These are phyloP conservation scores for Akanthomyces dipterigenus DNA, from an alignment of 2,329 filamentous ascomycete genomes.

Conservation along the genomic window DNA sequence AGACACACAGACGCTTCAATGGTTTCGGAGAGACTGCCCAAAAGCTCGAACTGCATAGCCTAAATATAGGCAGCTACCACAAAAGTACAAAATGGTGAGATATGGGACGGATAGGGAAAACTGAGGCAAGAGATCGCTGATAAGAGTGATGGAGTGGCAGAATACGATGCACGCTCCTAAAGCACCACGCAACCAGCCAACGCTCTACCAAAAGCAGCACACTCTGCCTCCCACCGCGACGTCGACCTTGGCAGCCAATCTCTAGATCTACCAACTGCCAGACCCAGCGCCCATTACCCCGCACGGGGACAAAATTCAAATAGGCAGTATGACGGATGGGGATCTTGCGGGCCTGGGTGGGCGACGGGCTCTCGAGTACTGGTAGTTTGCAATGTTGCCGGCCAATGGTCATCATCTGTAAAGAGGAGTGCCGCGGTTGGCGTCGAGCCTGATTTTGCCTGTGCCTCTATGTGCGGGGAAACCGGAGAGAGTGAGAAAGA, in stretches of 20 bases:
- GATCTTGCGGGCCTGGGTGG: neutral
- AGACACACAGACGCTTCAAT: neutral
- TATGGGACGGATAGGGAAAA: no score
- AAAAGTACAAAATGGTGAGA: no score
- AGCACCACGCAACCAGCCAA: no score
- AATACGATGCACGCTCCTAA: neutral
- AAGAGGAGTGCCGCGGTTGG: conserved; percentile 1
- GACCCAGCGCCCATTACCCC: neutral
- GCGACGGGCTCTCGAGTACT: no score
- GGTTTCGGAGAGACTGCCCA: neutral
- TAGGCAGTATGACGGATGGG: neutral
- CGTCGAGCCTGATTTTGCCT: neutral
- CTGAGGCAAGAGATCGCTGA: neutral
- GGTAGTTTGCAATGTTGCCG: neutral
- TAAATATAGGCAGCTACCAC: no score
- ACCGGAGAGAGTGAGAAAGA: neutral
- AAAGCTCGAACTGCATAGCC: neutral
- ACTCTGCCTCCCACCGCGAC: neutral
- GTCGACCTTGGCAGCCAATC: neutral
- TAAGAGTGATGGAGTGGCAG: neutral
- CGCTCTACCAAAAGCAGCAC: neutral
- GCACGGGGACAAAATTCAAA: neutral
- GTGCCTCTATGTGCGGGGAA: neutral
- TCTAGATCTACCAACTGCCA: neutral
- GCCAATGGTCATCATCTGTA: neutral